These are phyloP conservation scores for Orbilia brochopaga DNA, from an alignment of 2,329 filamentous ascomycete species.

Conservation along the genomic window DNA sequence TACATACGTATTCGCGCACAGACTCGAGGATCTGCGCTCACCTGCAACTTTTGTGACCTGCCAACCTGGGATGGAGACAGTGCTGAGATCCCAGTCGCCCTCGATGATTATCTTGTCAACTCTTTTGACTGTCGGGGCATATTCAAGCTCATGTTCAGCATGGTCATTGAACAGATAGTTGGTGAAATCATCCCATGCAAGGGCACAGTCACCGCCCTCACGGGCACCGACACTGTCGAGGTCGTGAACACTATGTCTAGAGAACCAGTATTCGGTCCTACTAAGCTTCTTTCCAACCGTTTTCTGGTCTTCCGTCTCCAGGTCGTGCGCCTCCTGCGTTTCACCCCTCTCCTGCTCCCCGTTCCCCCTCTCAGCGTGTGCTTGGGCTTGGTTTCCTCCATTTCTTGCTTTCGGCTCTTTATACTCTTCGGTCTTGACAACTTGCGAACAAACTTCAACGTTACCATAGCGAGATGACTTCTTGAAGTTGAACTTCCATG, in stretches of 20 bases:
- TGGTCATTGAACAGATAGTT: constrained; percentile 28
- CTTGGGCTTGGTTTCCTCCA: too few species aligned
- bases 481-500: constrained; percentile 32
- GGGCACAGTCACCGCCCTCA: too few species aligned
- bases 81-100: constrained; percentile 9
- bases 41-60: constrained; percentile 16
- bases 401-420: too few species aligned
- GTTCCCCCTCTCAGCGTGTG: too few species aligned
- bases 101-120: constrained; percentile 28
- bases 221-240: neutral
- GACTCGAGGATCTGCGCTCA: neutral
- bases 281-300: too few species aligned
- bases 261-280: constrained; percentile 41
- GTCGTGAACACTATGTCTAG: constrained; percentile 35
- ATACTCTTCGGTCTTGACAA: constrained; percentile 11
- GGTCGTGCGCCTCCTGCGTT: too few species aligned
- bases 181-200: constrained; percentile 31
- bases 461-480: constrained; percentile 25
- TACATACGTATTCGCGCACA: neutral
- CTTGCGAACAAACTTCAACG: constrained; percentile 30
- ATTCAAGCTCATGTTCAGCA: constrained; percentile 31
- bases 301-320: too few species aligned
- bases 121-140: constrained; percentile 33
- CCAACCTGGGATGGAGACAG: constrained; percentile 24
- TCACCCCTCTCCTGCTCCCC: too few species aligned